Base-by-base conservation (phyloP, 2,329 filamentous ascomycete species). In the Dothideomycetes sp. region DNA sequence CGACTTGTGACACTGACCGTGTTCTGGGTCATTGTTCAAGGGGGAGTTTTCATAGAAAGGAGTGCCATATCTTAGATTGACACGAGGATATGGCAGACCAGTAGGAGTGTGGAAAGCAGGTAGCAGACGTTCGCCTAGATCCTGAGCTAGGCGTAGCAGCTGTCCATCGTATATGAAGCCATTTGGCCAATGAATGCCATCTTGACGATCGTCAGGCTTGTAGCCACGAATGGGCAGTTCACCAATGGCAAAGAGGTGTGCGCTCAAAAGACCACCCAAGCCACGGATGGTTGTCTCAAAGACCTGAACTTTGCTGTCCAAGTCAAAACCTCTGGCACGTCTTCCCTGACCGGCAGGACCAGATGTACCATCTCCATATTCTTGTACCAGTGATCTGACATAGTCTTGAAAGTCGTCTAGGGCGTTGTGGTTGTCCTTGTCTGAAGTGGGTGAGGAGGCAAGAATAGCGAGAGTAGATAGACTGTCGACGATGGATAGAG, bases 281-380 rank as follows among this genome's bases (percentile, higher is more conserved):
- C 89, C 91, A 44, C 91, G 76, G 51, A 98, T 98, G 24, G 94
- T 89, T 1, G 89, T 96, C 67, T 98, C 91, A 56, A 98, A 98
- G 27, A 98, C 86, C 64, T 98, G 89, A 2, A 98, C 91, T 63
- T 96, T 98, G 66, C 88, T 94, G 62, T 98, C 89, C 28, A 94
- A 69, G 60, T 98, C 86, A 54, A 98, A 98, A 0, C 87, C 91
- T 41, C 78, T 74, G 3, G 80, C 79, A 48, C 86, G 72, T 43
- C 73, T 68, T 3, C 89, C 89, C 54, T 76, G 71, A 5, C 84
- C 85, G 4, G 71, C 70, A 11, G 74, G 68, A 3, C 83, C 81
- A 7, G 69, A 63, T 20, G 78, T 78, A 2, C 88, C 89, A 61
- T 95, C 88, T 4, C 89, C 89, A 59, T 95, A 96, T 51, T 91